Conservation (phyloP, 257 asterid species). For the Lycium barbarum region DNA sequence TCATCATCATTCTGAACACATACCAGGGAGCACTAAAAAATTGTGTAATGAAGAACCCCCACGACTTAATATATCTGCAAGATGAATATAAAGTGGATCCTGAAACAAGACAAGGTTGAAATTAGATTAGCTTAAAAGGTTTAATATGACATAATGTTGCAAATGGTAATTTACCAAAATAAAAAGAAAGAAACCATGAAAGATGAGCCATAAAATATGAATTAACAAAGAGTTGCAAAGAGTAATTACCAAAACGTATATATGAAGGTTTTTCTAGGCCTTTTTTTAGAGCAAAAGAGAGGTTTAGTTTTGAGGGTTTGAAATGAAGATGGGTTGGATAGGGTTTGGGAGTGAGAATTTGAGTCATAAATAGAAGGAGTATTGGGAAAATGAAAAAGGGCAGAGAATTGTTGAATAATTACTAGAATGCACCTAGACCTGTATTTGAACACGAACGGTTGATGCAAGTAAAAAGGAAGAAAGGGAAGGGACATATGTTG, state of each 20-base stretch:
- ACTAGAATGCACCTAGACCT: slow-evolving; percentile 39
- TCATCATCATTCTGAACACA: slow-evolving; percentile 39
- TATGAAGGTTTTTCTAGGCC: not conserved
- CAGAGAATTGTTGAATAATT: slow-evolving; percentile 32
- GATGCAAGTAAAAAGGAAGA: slow-evolving; percentile 41
- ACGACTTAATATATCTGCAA: not conserved
- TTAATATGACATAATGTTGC: not conserved
- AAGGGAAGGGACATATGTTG: slow-evolving; percentile 59
- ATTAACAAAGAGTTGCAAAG: not conserved
- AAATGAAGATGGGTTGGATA: slow-evolving; percentile 18
- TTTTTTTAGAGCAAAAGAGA: not conserved
- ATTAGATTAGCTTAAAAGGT: not conserved
- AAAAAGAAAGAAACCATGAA: slow-evolving; percentile 10
- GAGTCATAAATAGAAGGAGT: slow-evolving; percentile 38
- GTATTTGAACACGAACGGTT: slow-evolving; percentile 55
- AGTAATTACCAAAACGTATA: slow-evolving; percentile 19
- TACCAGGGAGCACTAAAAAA: slow-evolving; percentile 11
- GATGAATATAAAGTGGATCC: not conserved
- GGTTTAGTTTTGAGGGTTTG: not conserved
- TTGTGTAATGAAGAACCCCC: not conserved
- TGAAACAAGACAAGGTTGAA: slow-evolving; percentile 8
- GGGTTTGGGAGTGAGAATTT: slow-evolving; percentile 29
- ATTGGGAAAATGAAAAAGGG: not conserved
- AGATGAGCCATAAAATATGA: not conserved
- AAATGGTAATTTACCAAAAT: not conserved